Conservation (phyloP, 257 asterid species). For the Verbascum thapsus region DNA sequence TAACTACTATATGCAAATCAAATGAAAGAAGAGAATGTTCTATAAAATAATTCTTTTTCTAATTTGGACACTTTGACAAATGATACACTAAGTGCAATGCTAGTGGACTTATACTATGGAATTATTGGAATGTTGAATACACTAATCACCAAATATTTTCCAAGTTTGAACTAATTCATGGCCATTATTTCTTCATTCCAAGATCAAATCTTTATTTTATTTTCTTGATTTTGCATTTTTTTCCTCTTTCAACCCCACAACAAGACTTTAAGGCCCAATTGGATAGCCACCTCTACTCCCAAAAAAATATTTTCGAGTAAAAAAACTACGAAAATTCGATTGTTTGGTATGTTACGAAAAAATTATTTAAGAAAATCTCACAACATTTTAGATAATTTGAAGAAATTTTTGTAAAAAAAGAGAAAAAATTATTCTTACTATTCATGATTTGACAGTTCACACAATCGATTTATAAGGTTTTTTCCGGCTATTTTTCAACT, state of each 20-base stretch:
- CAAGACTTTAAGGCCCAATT: constrained; percentile 30
- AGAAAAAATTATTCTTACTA: too few relatives aligned
- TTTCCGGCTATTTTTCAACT: too few relatives aligned
- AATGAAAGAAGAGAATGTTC: constrained; percentile 26
- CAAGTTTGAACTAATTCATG: constrained; percentile 36
- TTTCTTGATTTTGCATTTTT: constrained; percentile 16
- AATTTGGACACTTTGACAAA: too few relatives aligned
- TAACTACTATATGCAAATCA: constrained; percentile 16
- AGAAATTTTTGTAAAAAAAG: too few relatives aligned
- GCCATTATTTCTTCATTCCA: constrained; percentile 3
- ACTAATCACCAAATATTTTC: constrained; percentile 16
- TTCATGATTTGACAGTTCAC: too few relatives aligned
- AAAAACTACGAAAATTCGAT: too few relatives aligned
- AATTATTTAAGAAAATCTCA: too few relatives aligned
- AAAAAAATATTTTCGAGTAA: too few relatives aligned
- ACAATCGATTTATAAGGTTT: too few relatives aligned
- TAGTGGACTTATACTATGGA: constrained; percentile 37
- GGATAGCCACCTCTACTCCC: too few relatives aligned
- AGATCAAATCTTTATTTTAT: constrained; percentile 13
- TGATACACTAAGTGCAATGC: constrained; percentile 32
- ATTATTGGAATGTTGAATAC: constrained; percentile 38
- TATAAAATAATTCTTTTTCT: constrained; percentile 26
- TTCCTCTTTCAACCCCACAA: constrained; percentile 45
- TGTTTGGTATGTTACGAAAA: too few relatives aligned
- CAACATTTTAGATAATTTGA: too few relatives aligned